Percentiles rank a stretch among this genome's conserved stretches.
phyloP scores from a whole-genome alignment of 1,284 basidiomycete genomes.

The Cystobasidiaceae sp. region DNA sequence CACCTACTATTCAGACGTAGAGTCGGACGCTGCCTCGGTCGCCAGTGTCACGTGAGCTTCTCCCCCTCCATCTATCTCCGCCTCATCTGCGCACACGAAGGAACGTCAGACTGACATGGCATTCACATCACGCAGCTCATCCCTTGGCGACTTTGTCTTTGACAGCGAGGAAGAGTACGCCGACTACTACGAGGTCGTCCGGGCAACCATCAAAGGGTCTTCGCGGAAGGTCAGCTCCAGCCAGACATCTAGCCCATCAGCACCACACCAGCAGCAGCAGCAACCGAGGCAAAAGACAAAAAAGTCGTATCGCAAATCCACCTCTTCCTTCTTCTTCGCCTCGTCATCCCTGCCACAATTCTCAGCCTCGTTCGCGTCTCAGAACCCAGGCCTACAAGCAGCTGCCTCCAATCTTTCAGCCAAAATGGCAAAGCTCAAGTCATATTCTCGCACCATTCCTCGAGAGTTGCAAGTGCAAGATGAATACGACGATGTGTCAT shows the following conservation, averaged over 20 bases:
- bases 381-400: slow-evolving; percentile 16
- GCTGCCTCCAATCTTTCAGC: not conserved
- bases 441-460: not conserved
- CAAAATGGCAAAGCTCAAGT: slow-evolving; percentile 14
- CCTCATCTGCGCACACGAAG: not conserved
- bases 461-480: not conserved
- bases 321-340: slow-evolving; percentile 24
- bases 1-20: slow-evolving; percentile 21
- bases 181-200: slow-evolving; percentile 20
- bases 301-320: slow-evolving; percentile 19
- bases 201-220: not conserved
- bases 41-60: slow-evolving; percentile 16
- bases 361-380: slow-evolving; percentile 13
- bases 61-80: not conserved
- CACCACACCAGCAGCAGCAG: not conserved
- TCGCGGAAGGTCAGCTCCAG: not conserved
- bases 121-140: not conserved
- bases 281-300: slow-evolving; percentile 3
- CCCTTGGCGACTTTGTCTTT: slow-evolving; percentile 28
- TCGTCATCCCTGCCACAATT: not conserved
- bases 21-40: not conserved
- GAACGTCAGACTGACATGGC: no score
- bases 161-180: slow-evolving; percentile 23
- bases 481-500: not conserved
- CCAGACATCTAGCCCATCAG: not conserved